A percentile compares a stretch with the other conserved stretches of the same genome.
Conservation (phyloP, 352 stramenopile species). For the Phytophthora boehmeriae region DNA sequence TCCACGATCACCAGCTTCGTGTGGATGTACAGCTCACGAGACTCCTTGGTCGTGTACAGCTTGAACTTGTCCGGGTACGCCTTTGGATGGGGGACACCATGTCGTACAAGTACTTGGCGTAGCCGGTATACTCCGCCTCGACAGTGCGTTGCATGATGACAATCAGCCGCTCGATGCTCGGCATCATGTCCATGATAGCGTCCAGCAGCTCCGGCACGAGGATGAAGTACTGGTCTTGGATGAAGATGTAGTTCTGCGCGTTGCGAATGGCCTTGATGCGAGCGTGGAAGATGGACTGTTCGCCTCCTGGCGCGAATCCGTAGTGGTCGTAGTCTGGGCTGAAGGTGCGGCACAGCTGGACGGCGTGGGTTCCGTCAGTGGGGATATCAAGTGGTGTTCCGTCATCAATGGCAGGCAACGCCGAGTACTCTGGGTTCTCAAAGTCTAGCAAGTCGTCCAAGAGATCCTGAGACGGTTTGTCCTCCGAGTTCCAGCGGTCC, state of each 20-base stretch:
- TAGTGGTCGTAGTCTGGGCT: conserved; percentile 55
- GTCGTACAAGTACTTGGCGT: conserved; percentile 50
- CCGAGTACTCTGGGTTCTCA: conserved; percentile 33
- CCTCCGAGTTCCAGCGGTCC: conserved; percentile 53
- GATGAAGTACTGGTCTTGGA: conserved; percentile 75
- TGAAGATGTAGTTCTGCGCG: conserved; percentile 59
- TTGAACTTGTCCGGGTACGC: conserved; percentile 45
- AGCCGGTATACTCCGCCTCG: conserved; percentile 31
- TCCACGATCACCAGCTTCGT: conserved; percentile 53
- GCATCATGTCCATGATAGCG: conserved; percentile 39
- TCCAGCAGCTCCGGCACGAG: conserved; percentile 53
- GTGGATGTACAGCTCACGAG: conserved; percentile 61
- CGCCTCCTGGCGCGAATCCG: conserved; percentile 51
- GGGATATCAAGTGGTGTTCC: conserved; percentile 11
- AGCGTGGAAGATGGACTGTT: conserved; percentile 56
- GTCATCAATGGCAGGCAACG: conserved; percentile 24
- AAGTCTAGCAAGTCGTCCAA: conserved; percentile 45
- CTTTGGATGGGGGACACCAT: conserved; percentile 42
- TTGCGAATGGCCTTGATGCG: conserved; percentile 55
- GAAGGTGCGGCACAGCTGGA: conserved; percentile 67
- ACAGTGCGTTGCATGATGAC: conserved; percentile 47
- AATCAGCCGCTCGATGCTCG: conserved; percentile 42
- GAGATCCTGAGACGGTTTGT: conserved; percentile 27
- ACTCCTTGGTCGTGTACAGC: conserved; percentile 41
- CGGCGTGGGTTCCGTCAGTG: conserved; percentile 13